phyloP scores from a whole-genome alignment of 768 basidiomycete species.

The Antrodiella citrinella region DNA sequence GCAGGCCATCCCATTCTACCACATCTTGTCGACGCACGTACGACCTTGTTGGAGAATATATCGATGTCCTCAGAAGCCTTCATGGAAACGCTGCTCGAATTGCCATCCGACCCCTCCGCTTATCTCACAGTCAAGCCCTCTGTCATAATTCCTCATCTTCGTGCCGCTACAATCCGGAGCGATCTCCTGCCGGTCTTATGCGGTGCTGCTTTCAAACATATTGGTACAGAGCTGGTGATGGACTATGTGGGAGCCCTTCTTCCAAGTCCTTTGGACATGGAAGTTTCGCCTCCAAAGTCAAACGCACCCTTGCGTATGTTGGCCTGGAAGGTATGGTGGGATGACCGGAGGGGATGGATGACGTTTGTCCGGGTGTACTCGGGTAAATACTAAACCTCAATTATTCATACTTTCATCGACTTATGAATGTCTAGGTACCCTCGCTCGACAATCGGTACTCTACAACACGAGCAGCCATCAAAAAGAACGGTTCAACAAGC shows the following conservation, averaged over 20 bases:
- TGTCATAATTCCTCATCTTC: conserved; percentile 54
- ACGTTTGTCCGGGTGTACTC: conserved; percentile 87
- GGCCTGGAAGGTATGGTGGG: conserved; percentile 89
- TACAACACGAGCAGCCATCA: conserved; percentile 61
- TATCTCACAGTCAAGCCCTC: conserved; percentile 54
- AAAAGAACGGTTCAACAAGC: conserved; percentile 66
- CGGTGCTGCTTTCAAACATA: conserved; percentile 72
- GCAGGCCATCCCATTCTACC: conserved; percentile 58
- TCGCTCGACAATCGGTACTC: conserved; percentile 53
- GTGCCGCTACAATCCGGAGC: conserved; percentile 55
- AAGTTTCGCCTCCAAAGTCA: conserved; percentile 30
- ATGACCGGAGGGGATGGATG: conserved; percentile 82
- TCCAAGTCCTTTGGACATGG: conserved; percentile 64
- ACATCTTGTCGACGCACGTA: conserved; percentile 60
- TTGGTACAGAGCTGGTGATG: conserved; percentile 76
- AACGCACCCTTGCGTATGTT: conserved; percentile 53
- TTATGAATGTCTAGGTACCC: conserved; percentile 27
- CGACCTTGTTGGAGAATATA: conserved; percentile 65
- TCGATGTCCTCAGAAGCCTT: conserved; percentile 75
- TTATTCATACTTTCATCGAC: no score
- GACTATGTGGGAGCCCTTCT: conserved; percentile 77
- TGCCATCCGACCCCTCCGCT: conserved; percentile 48
- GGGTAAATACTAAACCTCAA: conserved; percentile 49
- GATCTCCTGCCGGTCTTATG: conserved; percentile 74
- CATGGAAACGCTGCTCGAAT: conserved; percentile 60